Conservation (phyloP, 495 filamentous ascomycete genomes). For the Aspergillus kassunensis region DNA sequence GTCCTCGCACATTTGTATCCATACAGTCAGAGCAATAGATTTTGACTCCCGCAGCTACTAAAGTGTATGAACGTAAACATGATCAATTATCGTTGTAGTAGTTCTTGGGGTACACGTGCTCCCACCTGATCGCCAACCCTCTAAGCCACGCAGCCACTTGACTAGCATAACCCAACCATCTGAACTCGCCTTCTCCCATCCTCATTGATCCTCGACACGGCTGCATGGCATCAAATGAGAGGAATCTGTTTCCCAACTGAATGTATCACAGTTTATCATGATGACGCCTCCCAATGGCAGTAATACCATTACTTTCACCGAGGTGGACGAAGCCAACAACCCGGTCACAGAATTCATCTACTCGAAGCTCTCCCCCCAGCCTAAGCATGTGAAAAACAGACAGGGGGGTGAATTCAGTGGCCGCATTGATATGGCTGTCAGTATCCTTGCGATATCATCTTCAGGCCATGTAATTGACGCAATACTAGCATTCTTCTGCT, state of each 20-base stretch:
- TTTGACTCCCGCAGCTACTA: background rate
- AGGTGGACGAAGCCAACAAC: slow-evolving; percentile 38
- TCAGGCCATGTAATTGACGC: background rate
- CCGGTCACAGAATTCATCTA: slow-evolving; percentile 37
- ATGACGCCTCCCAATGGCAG: slow-evolving; percentile 19
- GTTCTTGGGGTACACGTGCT: slow-evolving; percentile 12
- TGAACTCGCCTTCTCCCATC: background rate
- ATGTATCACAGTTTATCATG: background rate
- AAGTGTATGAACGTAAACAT: no score
- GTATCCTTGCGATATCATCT: slow-evolving; percentile 7
- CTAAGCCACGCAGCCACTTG: slow-evolving; percentile 1
- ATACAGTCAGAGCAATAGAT: slow-evolving; percentile 1
- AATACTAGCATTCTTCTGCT: slow-evolving; percentile 12
- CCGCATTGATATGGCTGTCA: slow-evolving; percentile 36
- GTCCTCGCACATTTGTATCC: slow-evolving; percentile 1
- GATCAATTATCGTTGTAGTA: no score
- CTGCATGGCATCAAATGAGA: background rate
- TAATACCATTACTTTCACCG: slow-evolving; percentile 25
- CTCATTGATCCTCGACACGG: background rate
- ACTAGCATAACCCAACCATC: background rate
- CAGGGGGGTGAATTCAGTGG: slow-evolving; percentile 6
- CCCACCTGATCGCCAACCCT: slow-evolving; percentile 6
- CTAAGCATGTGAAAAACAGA: no score
- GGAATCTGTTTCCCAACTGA: background rate
- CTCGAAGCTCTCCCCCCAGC: slow-evolving; percentile 18